These are phyloP conservation scores for Zizania palustris DNA, from an alignment of 202 grass and related monocot species.

Conservation along the genomic window DNA sequence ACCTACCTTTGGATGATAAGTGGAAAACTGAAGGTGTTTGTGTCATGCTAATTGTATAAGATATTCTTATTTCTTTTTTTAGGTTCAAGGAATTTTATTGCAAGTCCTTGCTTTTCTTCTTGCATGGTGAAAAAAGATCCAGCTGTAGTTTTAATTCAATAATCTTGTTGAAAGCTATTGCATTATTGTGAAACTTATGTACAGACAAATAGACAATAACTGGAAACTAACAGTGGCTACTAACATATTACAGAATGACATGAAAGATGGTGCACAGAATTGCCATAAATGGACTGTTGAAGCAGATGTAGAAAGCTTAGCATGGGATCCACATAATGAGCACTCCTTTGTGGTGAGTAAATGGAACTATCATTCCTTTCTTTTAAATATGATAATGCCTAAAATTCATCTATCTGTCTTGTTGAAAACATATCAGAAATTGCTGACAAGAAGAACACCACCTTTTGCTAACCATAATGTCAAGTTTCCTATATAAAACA, in stretches of 20 bases:
- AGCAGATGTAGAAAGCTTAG: conserved; percentile 86
- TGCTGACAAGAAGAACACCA: background rate
- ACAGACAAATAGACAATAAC: background rate
- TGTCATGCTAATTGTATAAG: conserved; percentile 6
- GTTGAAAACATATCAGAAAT: conserved; percentile 8
- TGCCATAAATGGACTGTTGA: conserved; percentile 74
- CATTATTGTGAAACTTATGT: background rate
- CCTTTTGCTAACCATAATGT: background rate
- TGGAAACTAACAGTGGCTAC: conserved; percentile 16
- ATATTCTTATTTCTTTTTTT: background rate
- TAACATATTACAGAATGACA: conserved; percentile 65
- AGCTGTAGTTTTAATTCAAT: background rate
- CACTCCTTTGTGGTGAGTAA: conserved; percentile 70
- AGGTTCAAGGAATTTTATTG: background rate
- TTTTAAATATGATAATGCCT: conserved; percentile 15
- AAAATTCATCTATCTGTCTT: background rate
- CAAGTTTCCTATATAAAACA: conserved; percentile 14
- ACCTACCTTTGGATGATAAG: background rate
- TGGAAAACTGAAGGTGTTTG: background rate
- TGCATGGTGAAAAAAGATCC: conserved; percentile 1
- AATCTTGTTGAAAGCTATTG: conserved; percentile 10
- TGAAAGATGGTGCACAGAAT: conserved; percentile 64
- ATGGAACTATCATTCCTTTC: conserved; percentile 17
- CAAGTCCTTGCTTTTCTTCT: background rate
- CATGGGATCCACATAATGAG: conserved; percentile 88